Evolutionary conservation across 2,329 filamentous ascomycete genomes (phyloP).

Genomic region (Graphium sp.): DNA sequence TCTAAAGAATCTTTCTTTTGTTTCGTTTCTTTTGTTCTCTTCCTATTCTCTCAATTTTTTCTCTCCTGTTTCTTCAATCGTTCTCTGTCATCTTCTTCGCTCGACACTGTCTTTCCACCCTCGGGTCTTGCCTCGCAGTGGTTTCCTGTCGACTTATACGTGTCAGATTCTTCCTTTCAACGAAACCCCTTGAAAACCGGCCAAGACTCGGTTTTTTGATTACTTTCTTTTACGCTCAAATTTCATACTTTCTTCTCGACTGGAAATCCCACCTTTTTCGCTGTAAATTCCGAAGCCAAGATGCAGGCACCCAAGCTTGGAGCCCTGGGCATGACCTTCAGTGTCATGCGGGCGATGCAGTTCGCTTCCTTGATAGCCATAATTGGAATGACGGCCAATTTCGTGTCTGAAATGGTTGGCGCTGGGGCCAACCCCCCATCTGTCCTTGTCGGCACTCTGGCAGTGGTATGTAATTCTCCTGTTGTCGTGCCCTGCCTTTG

Average conservation of each 20-base stretch:
- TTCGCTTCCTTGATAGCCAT: slow-evolving; percentile 56
- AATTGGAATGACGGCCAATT: slow-evolving; percentile 68
- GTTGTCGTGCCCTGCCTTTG: background rate
- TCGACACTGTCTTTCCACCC: too few species aligned
- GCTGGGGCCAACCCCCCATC: slow-evolving; percentile 48
- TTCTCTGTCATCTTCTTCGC: slow-evolving; percentile 5
- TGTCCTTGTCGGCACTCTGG: slow-evolving; percentile 62
- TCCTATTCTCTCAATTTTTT: slow-evolving; percentile 7
- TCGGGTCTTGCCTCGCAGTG: too few species aligned
- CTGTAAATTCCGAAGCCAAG: too few species aligned
- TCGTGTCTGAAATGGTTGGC: slow-evolving; percentile 59
- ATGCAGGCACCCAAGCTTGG: slow-evolving; percentile 30
- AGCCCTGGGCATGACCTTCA: slow-evolving; percentile 65
- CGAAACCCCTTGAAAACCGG: too few species aligned
- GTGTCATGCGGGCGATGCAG: slow-evolving; percentile 54
- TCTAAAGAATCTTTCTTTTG: slow-evolving; percentile 6
- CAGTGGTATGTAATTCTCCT: slow-evolving; percentile 44
- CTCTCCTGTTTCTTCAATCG: slow-evolving; percentile 7
- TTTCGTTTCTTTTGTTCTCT: slow-evolving; percentile 9
- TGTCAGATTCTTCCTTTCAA: too few species aligned
- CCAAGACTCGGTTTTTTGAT: too few species aligned
- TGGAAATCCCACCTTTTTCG: too few species aligned
- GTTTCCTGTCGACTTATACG: too few species aligned
- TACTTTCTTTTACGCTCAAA: too few species aligned
- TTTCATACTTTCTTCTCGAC: too few species aligned